Conservation (phyloP, 2,329 filamentous ascomycete species). For the Grosmannia serpens region DNA sequence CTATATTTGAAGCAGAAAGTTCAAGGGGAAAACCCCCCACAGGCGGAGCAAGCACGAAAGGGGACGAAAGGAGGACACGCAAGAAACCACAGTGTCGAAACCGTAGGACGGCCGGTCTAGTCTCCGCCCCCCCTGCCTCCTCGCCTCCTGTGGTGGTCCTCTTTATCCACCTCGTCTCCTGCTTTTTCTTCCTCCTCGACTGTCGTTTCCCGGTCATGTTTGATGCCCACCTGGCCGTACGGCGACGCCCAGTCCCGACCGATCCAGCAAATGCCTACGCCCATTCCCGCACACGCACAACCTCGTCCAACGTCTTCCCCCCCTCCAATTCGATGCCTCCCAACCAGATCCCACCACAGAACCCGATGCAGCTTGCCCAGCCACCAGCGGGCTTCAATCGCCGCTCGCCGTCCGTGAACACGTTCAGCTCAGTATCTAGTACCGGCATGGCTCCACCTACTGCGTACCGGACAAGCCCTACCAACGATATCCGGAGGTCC, state of each 20-base stretch:
- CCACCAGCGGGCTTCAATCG: constrained; percentile 30
- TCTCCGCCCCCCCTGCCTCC: background rate
- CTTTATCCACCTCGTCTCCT: background rate
- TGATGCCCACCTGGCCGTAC: constrained; percentile 19
- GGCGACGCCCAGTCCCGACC: constrained; percentile 17
- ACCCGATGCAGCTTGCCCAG: constrained; percentile 19
- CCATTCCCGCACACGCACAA: constrained; percentile 45
- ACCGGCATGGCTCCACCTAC: constrained; percentile 37
- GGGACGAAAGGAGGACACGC: background rate
- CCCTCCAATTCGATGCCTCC: constrained; percentile 13
- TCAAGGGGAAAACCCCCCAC: background rate
- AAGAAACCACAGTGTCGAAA: background rate
- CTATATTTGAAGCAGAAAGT: background rate
- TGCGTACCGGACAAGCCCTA: constrained; percentile 44
- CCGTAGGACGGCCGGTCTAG: background rate
- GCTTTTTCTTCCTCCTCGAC: background rate
- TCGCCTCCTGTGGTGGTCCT: background rate
- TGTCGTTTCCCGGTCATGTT: constrained; percentile 15
- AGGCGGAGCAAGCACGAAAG: background rate
- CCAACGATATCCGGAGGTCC: constrained; percentile 57
- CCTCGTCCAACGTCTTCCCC: constrained; percentile 43
- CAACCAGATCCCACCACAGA: constrained; percentile 7
- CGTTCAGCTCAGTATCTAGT: constrained; percentile 56
- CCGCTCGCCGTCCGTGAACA: constrained; percentile 55
- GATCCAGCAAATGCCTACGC: constrained; percentile 39